A percentile compares a stretch with the other conserved stretches of the same genome.
Conservation (phyloP, 371 early-diverging fungal genomes). For the Syncephalastrum racemosum region DNA sequence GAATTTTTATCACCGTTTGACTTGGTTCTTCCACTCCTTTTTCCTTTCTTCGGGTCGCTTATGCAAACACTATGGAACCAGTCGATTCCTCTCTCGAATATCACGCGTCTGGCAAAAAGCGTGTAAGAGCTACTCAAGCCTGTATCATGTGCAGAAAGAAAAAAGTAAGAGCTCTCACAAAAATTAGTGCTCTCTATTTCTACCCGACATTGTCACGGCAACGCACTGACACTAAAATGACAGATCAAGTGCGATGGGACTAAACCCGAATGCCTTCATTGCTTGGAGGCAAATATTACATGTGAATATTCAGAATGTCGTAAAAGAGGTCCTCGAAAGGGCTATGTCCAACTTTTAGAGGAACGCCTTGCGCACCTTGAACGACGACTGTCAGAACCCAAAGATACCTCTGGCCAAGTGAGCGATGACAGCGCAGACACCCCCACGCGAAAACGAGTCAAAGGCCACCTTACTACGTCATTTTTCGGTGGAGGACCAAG, state of each 20-base stretch:
- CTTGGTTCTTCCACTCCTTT: too few species aligned
- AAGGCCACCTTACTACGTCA: too few species aligned
- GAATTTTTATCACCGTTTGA: too few species aligned
- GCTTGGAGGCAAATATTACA: conserved; percentile 55
- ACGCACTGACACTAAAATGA: conserved; percentile 4
- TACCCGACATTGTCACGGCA: background rate
- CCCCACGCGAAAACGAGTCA: too few species aligned
- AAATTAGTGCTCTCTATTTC: conserved; percentile 4
- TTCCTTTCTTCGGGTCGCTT: too few species aligned
- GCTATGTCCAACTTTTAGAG: conserved; percentile 75
- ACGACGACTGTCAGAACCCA: conserved; percentile 38
- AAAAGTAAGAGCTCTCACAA: conserved; percentile 47
- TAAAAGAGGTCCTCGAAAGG: conserved; percentile 83
- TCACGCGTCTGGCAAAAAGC: conserved; percentile 33
- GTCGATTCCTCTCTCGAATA: too few species aligned
- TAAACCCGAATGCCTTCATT: conserved; percentile 80
- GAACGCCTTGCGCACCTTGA: conserved; percentile 67
- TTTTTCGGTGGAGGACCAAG: too few species aligned
- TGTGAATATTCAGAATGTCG: conserved; percentile 77
- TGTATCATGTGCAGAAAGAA: conserved; percentile 78
- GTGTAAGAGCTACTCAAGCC: conserved; percentile 77
- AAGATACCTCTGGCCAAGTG: conserved; percentile 2
- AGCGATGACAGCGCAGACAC: background rate
- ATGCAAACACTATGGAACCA: too few species aligned
- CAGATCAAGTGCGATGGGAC: conserved; percentile 76